Conservation (phyloP, 2,329 filamentous ascomycete species). For the Plectosphaerella sp. region DNA sequence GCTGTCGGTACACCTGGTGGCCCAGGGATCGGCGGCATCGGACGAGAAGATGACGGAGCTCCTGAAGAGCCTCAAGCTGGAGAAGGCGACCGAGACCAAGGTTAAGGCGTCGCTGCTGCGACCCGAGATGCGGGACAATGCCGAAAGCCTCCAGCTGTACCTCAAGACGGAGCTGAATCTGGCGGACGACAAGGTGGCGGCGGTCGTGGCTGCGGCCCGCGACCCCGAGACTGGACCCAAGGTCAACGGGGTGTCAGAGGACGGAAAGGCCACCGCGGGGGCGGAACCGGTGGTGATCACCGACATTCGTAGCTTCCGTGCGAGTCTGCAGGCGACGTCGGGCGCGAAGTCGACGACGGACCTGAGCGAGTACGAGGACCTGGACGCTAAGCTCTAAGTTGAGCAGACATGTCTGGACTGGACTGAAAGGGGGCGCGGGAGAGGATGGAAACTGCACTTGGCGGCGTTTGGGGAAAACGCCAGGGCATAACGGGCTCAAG, state of each 20-base stretch:
- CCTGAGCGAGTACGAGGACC: slow-evolving; percentile 79
- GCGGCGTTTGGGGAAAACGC: neutral
- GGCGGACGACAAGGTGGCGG: slow-evolving; percentile 43
- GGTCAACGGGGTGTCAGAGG: slow-evolving; percentile 23
- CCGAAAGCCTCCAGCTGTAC: slow-evolving; percentile 46
- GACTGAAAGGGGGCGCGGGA: neutral
- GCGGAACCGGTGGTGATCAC: slow-evolving; percentile 57
- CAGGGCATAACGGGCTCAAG: neutral
- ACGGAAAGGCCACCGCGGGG: slow-evolving; percentile 24
- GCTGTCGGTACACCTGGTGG: slow-evolving; percentile 75
- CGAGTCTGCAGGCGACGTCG: slow-evolving; percentile 64
- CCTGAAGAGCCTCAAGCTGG: slow-evolving; percentile 28
- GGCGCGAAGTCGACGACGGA: slow-evolving; percentile 71
- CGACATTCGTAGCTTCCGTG: slow-evolving; percentile 78
- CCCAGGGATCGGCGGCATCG: slow-evolving; percentile 54
- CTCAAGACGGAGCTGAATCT: slow-evolving; percentile 43
- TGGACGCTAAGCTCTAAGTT: slow-evolving; percentile 71
- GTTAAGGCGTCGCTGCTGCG: slow-evolving; percentile 4
- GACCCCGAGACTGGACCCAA: slow-evolving; percentile 37
- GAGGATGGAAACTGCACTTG: neutral
- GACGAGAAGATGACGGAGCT: slow-evolving; percentile 39
- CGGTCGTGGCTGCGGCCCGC: slow-evolving; percentile 38
- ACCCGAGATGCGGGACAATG: slow-evolving; percentile 40
- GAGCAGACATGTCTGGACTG: neutral
- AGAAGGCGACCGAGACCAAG: slow-evolving; percentile 21